These are phyloP conservation scores for Cladophialophora yegresii DNA, from an alignment of 2,329 filamentous ascomycete species.

Conservation along the genomic window DNA sequence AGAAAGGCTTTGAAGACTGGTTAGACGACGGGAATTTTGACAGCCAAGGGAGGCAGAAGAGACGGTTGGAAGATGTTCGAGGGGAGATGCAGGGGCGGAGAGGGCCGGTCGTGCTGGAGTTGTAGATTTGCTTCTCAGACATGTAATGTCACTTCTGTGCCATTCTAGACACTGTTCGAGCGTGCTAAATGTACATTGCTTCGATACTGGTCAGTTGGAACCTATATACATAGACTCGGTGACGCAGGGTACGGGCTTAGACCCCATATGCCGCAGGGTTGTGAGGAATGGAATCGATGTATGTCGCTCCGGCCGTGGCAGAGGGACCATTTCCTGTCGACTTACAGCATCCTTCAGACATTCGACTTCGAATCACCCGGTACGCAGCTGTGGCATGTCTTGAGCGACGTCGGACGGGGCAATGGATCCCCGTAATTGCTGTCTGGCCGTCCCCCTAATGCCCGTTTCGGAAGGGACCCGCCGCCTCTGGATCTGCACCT, in stretches of 20 bases:
- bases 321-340: too few species aligned
- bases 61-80: slow-evolving; percentile 46
- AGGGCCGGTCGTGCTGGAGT: slow-evolving; percentile 17
- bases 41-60: slow-evolving; percentile 54
- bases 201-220: not conserved
- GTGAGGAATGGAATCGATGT: too few species aligned
- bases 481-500: not conserved
- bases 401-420: not conserved
- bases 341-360: too few species aligned
- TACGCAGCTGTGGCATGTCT: too few species aligned
- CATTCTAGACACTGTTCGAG: not conserved
- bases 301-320: too few species aligned
- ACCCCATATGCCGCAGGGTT: too few species aligned
- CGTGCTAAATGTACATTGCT: not conserved
- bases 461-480: slow-evolving; percentile 22
- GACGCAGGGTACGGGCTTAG: not conserved
- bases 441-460: not conserved
- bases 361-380: not conserved
- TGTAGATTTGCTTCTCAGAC: not conserved
- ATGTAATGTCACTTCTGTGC: not conserved
- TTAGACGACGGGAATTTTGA: slow-evolving; percentile 59
- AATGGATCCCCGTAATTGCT: not conserved
- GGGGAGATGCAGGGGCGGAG: slow-evolving; percentile 7
- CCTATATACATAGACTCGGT: not conserved
- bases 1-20: slow-evolving; percentile 57